A percentile compares a stretch with the other conserved stretches of the same genome.
Conservation (phyloP, 1,284 basidiomycete genomes). For the Rhodotorula sp. region DNA sequence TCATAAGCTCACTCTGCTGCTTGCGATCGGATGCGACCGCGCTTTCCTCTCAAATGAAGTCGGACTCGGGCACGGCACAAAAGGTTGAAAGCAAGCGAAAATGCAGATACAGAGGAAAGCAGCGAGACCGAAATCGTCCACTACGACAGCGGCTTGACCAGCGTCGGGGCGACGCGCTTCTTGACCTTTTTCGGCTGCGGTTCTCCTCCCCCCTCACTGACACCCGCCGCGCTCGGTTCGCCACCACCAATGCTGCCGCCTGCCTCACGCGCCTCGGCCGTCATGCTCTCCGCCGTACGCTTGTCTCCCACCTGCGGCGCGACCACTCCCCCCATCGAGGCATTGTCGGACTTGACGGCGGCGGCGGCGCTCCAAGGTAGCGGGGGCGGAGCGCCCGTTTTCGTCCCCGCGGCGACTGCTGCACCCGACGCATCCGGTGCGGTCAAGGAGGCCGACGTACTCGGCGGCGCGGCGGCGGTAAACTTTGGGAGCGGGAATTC, state of each 20-base stretch:
- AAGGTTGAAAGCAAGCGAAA: no score
- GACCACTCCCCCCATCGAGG: background rate
- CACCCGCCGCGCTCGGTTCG: background rate
- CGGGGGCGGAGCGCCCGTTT: background rate
- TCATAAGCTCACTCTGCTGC: no score
- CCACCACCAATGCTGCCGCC: background rate
- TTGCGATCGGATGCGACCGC: no score
- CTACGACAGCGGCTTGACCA: conserved; percentile 8
- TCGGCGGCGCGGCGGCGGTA: background rate
- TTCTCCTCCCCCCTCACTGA: background rate
- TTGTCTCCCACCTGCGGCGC: background rate
- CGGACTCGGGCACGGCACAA: no score
- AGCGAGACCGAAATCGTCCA: background rate
- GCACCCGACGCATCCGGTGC: background rate
- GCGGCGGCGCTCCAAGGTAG: background rate
- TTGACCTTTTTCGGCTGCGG: conserved; percentile 11
- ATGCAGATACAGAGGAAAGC: no score
- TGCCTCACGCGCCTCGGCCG: background rate
- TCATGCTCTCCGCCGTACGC: background rate
- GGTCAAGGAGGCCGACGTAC: background rate
- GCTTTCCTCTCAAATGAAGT: no score
- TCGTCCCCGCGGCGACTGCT: background rate
- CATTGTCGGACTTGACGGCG: background rate
- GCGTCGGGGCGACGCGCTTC: conserved; percentile 17
- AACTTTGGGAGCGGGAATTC: background rate